Evolutionary conservation across 306 rosid genomes (phyloP).

Genomic region (Prunus padus): DNA sequence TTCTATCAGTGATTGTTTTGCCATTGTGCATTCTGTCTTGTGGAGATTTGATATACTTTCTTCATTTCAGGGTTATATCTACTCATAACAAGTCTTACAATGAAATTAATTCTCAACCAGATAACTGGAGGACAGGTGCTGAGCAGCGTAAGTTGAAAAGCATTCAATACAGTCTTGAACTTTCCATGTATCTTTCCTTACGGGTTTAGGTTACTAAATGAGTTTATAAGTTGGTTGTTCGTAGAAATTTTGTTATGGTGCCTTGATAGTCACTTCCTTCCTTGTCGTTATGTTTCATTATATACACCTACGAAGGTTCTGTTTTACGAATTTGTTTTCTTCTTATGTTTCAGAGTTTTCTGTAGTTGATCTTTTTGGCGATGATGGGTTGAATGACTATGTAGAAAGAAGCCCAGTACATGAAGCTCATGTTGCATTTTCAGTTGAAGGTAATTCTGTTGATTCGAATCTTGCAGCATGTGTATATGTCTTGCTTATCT

Average conservation of each 20-base stretch:
- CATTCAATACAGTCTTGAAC: background rate
- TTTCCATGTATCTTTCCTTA: background rate
- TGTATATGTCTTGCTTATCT: background rate
- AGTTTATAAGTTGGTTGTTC: constrained; percentile 18
- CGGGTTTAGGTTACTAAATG: constrained; percentile 17
- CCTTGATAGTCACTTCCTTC: constrained; percentile 5
- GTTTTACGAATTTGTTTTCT: constrained; percentile 9
- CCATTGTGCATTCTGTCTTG: background rate
- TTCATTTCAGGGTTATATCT: constrained; percentile 41
- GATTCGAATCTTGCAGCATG: background rate
- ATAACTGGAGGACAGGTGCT: constrained; percentile 31
- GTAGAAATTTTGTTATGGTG: constrained; percentile 13
- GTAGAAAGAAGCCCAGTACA: constrained; percentile 42
- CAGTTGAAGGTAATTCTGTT: constrained; percentile 63
- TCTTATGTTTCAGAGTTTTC: constrained; percentile 51
- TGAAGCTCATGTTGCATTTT: constrained; percentile 92
- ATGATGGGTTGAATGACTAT: constrained; percentile 51
- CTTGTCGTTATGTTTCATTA: background rate
- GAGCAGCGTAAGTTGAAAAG: constrained; percentile 56
- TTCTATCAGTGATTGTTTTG: constrained; percentile 16
- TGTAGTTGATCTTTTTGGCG: constrained; percentile 69
- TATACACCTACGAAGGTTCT: background rate
- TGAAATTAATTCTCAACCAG: constrained; percentile 32
- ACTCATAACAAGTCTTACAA: constrained; percentile 24
- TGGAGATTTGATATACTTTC: constrained; percentile 27